These are phyloP conservation scores for Penicillium sp. DNA, from an alignment of 2,329 filamentous ascomycete genomes.

Conservation along the genomic window DNA sequence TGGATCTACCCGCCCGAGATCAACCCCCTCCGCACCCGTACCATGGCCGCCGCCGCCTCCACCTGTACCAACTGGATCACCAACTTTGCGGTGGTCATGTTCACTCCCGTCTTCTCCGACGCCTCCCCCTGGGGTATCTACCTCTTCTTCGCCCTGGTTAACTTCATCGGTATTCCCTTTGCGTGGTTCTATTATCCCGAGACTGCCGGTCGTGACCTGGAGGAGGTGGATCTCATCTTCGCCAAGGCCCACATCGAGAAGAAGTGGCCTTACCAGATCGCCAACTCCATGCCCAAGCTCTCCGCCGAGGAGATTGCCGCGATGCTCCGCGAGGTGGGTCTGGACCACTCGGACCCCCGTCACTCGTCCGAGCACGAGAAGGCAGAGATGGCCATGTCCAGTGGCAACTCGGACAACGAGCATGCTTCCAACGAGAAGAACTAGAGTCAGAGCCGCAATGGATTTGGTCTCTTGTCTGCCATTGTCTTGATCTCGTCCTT, in stretches of 20 bases:
- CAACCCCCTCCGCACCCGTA: conserved; percentile 49
- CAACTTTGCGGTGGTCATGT: conserved; percentile 49
- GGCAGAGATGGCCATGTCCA: conserved; percentile 17
- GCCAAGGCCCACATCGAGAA: conserved; percentile 35
- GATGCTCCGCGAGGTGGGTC: conserved; percentile 20
- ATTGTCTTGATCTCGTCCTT: too few species aligned
- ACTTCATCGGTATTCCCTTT: conserved; percentile 41
- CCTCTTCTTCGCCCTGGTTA: conserved; percentile 37
- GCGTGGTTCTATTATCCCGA: conserved; percentile 49
- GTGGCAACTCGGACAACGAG: conserved; percentile 7
- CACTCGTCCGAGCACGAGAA: conserved; percentile 8
- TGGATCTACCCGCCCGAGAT: conserved; percentile 49
- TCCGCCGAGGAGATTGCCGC: conserved; percentile 20
- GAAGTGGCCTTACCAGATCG: conserved; percentile 24
- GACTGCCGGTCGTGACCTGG: conserved; percentile 36
- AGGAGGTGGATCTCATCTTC: conserved; percentile 38
- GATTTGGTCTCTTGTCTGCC: too few species aligned
- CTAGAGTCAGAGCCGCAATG: not conserved
- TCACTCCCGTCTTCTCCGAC: conserved; percentile 34
- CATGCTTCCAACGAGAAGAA: conserved; percentile 1
- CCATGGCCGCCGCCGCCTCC: conserved; percentile 47
- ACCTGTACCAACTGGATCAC: conserved; percentile 49
- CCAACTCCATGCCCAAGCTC: conserved; percentile 26
- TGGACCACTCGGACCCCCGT: conserved; percentile 7
- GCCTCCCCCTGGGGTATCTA: conserved; percentile 34